Conservation (phyloP, 192 early-diverging fungal genomes). For the Entomortierella lignicola region DNA sequence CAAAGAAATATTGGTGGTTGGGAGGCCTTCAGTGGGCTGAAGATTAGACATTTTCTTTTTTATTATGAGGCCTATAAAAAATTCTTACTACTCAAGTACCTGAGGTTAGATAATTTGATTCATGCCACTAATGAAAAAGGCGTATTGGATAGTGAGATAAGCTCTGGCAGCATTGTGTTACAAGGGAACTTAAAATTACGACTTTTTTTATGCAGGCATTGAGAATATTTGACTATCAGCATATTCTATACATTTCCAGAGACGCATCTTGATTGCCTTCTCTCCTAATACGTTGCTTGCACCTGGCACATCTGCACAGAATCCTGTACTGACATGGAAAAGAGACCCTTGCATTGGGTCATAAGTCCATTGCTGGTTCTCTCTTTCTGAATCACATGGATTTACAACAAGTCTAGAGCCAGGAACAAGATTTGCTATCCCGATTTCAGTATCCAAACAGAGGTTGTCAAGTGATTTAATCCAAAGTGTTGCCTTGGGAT, state of each 20-base stretch:
- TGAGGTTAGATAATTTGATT: too few relatives aligned
- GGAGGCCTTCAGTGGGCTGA: conserved; percentile 96
- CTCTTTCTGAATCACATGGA: conserved; percentile 18
- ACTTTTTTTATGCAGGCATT: conserved; percentile 33
- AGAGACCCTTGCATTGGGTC: conserved; percentile 35
- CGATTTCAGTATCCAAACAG: conserved; percentile 23
- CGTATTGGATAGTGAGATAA: not conserved
- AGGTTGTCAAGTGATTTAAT: conserved; percentile 40
- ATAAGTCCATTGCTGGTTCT: conserved; percentile 47
- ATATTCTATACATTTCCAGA: conserved; percentile 35
- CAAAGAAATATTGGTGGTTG: conserved; percentile 85
- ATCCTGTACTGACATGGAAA: conserved; percentile 27
- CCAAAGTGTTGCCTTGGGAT: conserved; percentile 20
- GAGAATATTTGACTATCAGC: conserved; percentile 48
- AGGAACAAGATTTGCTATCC: not conserved
- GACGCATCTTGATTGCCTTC: not conserved
- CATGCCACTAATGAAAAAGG: too few relatives aligned
- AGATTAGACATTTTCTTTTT: conserved; percentile 43
- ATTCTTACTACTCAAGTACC: too few relatives aligned
- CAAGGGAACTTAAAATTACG: too few relatives aligned
- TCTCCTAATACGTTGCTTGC: not conserved
- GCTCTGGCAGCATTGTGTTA: too few relatives aligned
- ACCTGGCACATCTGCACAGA: conserved; percentile 29
- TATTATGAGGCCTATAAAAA: not conserved
- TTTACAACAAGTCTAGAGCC: conserved; percentile 29